A percentile compares a stretch with the other conserved stretches of the same genome.
Evolutionary conservation across 306 rosid genomes (phyloP).

Genomic region (Dryas alaskensis): DNA sequence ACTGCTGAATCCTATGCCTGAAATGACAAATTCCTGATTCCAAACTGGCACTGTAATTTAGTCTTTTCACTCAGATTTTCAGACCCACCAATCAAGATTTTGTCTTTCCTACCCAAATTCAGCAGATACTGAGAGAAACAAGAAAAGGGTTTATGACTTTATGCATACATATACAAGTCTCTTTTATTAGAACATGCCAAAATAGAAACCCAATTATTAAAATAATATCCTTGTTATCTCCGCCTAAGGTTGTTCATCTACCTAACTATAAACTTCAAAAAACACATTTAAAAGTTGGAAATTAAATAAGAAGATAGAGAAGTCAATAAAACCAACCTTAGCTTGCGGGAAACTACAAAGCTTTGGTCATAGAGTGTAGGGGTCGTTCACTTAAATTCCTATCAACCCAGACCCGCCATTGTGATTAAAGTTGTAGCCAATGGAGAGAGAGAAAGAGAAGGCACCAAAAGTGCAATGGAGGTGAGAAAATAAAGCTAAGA

Average conservation of each 20-base stretch:
- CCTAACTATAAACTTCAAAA: conserved; percentile 43
- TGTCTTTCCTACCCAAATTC: conserved; percentile 23
- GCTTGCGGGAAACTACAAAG: conserved; percentile 42
- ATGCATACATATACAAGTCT: background rate
- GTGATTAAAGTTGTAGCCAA: background rate
- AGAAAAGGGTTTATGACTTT: background rate
- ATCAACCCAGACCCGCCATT: conserved; percentile 19
- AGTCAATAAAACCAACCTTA: conserved; percentile 30
- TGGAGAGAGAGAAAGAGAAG: background rate
- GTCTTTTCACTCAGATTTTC: conserved; percentile 24
- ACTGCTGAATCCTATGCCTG: conserved; percentile 5
- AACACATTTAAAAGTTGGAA: background rate
- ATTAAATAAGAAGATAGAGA: conserved; percentile 16
- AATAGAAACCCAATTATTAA: conserved; percentile 13
- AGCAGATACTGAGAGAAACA: conserved; percentile 12
- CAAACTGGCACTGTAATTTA: background rate
- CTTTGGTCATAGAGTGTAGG: conserved; percentile 20
- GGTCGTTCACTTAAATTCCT: conserved; percentile 22
- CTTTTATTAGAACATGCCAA: conserved; percentile 25
- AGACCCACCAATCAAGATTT: conserved; percentile 27
- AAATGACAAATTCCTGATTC: conserved; percentile 24
- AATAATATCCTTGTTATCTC: conserved; percentile 53
- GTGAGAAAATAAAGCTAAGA: background rate
- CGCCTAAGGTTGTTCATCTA: conserved; percentile 71
- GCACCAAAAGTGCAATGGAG: background rate